phyloP scores from a whole-genome alignment of 768 basidiomycete genomes.

The Tulasnella sp. region DNA sequence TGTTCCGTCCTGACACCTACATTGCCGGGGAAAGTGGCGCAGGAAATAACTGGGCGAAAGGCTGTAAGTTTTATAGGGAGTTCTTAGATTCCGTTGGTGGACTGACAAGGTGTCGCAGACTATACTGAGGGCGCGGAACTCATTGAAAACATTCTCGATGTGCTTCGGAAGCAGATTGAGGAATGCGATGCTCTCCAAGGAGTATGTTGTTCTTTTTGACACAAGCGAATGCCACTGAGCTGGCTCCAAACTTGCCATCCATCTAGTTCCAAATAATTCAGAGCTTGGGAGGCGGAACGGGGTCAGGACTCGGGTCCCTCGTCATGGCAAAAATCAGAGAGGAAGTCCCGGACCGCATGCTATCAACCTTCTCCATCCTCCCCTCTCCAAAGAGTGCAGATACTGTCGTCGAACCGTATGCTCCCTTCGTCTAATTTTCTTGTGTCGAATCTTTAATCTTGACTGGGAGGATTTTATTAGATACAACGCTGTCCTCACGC shows the following conservation, averaged over 20 bases:
- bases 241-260: background rate
- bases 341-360: slow-evolving; percentile 41
- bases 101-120: slow-evolving; percentile 41
- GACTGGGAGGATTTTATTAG: slow-evolving; percentile 11
- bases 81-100: slow-evolving; percentile 16
- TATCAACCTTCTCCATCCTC: slow-evolving; percentile 52
- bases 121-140: slow-evolving; percentile 96
- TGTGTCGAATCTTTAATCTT: too few relatives aligned
- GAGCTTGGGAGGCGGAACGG: slow-evolving; percentile 82
- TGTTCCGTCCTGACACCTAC: slow-evolving; percentile 88
- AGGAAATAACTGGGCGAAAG: slow-evolving; percentile 96
- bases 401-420: slow-evolving; percentile 52
- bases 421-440: slow-evolving; percentile 5
- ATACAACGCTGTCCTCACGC: slow-evolving; percentile 78
- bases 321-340: slow-evolving; percentile 49
- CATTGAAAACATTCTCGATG: slow-evolving; percentile 53
- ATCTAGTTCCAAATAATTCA: slow-evolving; percentile 60
- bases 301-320: slow-evolving; percentile 78
- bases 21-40: slow-evolving; percentile 60
- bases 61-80: slow-evolving; percentile 52
- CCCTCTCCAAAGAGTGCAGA: slow-evolving; percentile 53
- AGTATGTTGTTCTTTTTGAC: slow-evolving; percentile 18
- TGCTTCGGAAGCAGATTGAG: slow-evolving; percentile 76
- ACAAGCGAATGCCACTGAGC: background rate
- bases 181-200: slow-evolving; percentile 83